phyloP scores from a whole-genome alignment of 1,284 basidiomycete species.

The Schizophyllum amplum region DNA sequence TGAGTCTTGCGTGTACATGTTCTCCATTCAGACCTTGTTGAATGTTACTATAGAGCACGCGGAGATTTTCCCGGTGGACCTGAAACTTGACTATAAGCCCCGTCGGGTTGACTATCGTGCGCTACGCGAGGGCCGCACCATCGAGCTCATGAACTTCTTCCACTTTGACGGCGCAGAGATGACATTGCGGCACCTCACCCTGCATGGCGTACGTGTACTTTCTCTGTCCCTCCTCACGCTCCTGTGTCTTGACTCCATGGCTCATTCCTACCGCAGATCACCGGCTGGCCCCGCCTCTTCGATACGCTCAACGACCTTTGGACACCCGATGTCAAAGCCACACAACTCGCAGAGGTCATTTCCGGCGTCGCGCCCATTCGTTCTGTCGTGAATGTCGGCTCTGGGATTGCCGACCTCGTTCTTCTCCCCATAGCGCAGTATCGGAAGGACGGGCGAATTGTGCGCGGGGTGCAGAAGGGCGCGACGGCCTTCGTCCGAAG shows the following conservation, averaged over 20 bases:
- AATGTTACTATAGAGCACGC: constrained; percentile 55
- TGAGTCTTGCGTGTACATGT: constrained; percentile 28
- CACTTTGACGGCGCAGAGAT: constrained; percentile 99
- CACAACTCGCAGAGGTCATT: constrained; percentile 94
- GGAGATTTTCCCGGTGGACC: constrained; percentile 82
- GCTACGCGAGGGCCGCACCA: constrained; percentile 85
- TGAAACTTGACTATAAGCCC: constrained; percentile 98
- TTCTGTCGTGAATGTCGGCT: constrained; percentile 93
- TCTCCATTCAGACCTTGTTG: neutral
- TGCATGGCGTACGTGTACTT: constrained; percentile 69
- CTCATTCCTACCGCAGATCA: constrained; percentile 53
- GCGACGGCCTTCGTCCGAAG: constrained; percentile 88
- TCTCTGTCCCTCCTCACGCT: neutral
- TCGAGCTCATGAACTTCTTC: constrained; percentile 99
- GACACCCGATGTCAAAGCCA: constrained; percentile 99
- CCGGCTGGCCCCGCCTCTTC: constrained; percentile 83
- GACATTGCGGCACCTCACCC: constrained; percentile 88
- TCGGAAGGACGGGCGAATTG: constrained; percentile 91
- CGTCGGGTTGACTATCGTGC: constrained; percentile 93
- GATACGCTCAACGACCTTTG: constrained; percentile 93
- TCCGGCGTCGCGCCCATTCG: constrained; percentile 96
- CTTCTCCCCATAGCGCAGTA: constrained; percentile 96
- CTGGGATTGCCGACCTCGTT: constrained; percentile 92
- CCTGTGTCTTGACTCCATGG: no score
- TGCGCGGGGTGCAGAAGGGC: constrained; percentile 91